phyloP scores from a whole-genome alignment of 2,329 filamentous ascomycete species.

The Diaporthe longicolla region DNA sequence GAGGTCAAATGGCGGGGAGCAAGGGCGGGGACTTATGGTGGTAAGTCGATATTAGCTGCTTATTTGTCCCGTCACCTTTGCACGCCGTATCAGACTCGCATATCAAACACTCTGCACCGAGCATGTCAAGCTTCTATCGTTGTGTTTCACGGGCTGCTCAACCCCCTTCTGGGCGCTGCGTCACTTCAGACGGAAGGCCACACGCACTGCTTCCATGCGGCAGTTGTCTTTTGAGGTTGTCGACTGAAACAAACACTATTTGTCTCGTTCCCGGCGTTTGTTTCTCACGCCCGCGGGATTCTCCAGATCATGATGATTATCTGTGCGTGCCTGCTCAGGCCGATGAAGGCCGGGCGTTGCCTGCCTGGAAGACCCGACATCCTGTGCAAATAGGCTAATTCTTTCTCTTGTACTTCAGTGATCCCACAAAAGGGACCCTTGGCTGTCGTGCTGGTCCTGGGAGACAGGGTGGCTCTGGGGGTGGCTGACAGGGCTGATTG shows the following conservation, averaged over 20 bases:
- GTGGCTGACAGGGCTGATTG: not conserved
- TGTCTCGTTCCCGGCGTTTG: not conserved
- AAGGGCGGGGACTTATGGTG: not conserved
- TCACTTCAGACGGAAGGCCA: conserved; percentile 17
- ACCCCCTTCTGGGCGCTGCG: not conserved
- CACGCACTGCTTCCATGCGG: not conserved
- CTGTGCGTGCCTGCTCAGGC: not conserved
- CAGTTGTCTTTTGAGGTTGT: not conserved
- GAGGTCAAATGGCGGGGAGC: not conserved
- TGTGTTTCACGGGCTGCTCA: conserved; percentile 19
- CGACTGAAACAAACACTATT: conserved; percentile 29
- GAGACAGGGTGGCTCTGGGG: not conserved
- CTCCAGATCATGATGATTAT: conserved; percentile 2
- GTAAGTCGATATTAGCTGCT: not conserved
- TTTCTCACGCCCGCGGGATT: conserved; percentile 6
- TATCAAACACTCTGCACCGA: conserved; percentile 12
- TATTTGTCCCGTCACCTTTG: not conserved
- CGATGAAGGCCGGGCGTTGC: not conserved
- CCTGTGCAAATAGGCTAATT: not conserved
- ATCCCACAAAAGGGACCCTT: not conserved
- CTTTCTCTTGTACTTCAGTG: not conserved
- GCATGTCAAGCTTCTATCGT: conserved; percentile 28
- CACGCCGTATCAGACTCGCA: conserved; percentile 3
- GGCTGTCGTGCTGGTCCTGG: too few relatives aligned
- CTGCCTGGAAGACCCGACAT: not conserved